phyloP scores from a whole-genome alignment of 768 basidiomycete genomes.

The Lactarius sp. region DNA sequence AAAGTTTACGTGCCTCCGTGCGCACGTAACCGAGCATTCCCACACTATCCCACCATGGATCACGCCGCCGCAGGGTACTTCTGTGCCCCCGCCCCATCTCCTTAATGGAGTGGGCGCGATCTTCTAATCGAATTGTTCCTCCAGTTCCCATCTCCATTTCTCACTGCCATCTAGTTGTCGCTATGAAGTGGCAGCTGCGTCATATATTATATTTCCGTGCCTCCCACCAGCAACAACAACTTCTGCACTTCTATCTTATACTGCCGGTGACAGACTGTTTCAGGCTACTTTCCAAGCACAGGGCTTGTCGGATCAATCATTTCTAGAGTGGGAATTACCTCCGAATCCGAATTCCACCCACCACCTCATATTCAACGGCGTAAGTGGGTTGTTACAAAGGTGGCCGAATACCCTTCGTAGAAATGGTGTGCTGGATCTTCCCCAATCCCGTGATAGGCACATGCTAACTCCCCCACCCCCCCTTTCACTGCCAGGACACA shows the following conservation, averaged over 20 bases:
- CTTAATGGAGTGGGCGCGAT: too few relatives aligned
- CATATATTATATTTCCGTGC: too few relatives aligned
- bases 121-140: neutral
- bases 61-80: too few relatives aligned
- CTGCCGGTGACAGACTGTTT: constrained; percentile 26
- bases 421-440: neutral
- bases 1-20: neutral
- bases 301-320: neutral
- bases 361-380: constrained; percentile 35
- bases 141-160: neutral
- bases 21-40: neutral
- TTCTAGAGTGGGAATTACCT: constrained; percentile 12
- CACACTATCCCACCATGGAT: neutral
- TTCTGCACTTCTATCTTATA: constrained; percentile 12
- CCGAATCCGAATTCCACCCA: constrained; percentile 32
- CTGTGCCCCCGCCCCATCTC: too few relatives aligned
- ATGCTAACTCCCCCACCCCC: too few relatives aligned
- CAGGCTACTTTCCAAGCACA: neutral
- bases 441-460: too few relatives aligned
- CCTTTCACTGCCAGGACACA: too few relatives aligned
- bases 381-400: constrained; percentile 35
- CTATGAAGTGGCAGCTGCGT: too few relatives aligned
- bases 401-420: constrained; percentile 36
- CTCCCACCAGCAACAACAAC: neutral
- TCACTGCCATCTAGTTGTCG: too few relatives aligned